Evolutionary conservation across 2,329 filamentous ascomycete species (phyloP), one percentile per base, ranked within the genome.

Genomic region (Penicillium sp.): DNA sequence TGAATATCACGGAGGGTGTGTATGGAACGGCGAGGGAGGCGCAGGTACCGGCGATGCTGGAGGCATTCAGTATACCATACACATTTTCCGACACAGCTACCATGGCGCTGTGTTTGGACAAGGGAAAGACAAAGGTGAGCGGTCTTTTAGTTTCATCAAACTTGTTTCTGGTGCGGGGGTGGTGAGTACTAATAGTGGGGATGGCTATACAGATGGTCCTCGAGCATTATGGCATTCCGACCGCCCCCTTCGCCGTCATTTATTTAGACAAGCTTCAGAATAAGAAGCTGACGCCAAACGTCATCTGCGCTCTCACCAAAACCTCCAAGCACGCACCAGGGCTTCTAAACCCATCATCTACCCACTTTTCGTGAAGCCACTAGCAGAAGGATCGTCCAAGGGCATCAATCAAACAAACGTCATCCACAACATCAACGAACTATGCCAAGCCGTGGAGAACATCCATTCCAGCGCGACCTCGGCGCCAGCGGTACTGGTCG

Each of bases 1-100:
- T 69, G 39, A 67, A 64, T 36, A 58, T 63, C 40, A 50, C 59
- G 0, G 58, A 67, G 42, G 65, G 65, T 1, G 22, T 68, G 16
- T 32, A 64, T 47, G 63, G 62, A 36, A 50, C 57, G 40, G 59
- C 59, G 14, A 58, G 63, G 47, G 61, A 68, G 45, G 56, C 60
- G 2, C 65, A 68, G 42, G 59, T 68, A 7, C 63, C 64, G 3
- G 64, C 59, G 14, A 48, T 69, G 4, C 47, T 67, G 22, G 66
- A 68, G 40, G 64, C 65, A 1, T 68, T 67, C 57, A 45, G 52
- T n/a, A 59, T 69, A 31, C 63, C 64, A 8, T 65, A 53, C 46
- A 64, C 59, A 7, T 66, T 62, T 38, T 57, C 57, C 10, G 60
- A 65, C 54, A 57, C 63, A 6, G 60, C 60, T 11, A 65, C 58